These are phyloP conservation scores for Nicotiana undulata DNA, from an alignment of 257 asterid species.

Conservation along the genomic window DNA sequence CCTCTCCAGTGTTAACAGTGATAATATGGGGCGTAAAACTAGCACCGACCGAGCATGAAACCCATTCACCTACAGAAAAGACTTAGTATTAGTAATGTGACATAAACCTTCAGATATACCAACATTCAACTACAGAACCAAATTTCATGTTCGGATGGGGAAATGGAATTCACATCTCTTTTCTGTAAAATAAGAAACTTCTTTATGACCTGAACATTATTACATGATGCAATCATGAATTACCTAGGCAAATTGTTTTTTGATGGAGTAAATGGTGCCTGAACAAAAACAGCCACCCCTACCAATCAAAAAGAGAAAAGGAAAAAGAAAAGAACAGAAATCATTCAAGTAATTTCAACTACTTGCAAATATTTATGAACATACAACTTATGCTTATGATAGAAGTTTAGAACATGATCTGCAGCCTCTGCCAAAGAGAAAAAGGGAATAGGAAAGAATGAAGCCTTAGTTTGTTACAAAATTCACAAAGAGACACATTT, in stretches of 20 bases:
- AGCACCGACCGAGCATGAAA: slow-evolving; percentile 63
- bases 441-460: neutral
- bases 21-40: slow-evolving; percentile 70
- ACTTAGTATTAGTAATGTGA: slow-evolving; percentile 8
- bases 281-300: neutral
- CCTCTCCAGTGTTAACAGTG: slow-evolving; percentile 81
- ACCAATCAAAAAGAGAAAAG: neutral
- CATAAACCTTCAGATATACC: neutral
- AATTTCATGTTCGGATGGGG: neutral
- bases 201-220: neutral
- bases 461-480: neutral
- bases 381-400: neutral
- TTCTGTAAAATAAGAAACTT: too few relatives aligned
- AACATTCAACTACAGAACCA: neutral
- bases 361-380: neutral
- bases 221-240: neutral
- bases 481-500: neutral
- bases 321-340: neutral
- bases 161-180: neutral
- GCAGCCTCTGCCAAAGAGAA: neutral
- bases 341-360: neutral
- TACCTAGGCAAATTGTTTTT: neutral
- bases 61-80: slow-evolving; percentile 57
- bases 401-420: neutral
- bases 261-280: neutral